phyloP scores from a whole-genome alignment of 2,329 filamentous ascomycete genomes.

The Cytospora chrysosperma region DNA sequence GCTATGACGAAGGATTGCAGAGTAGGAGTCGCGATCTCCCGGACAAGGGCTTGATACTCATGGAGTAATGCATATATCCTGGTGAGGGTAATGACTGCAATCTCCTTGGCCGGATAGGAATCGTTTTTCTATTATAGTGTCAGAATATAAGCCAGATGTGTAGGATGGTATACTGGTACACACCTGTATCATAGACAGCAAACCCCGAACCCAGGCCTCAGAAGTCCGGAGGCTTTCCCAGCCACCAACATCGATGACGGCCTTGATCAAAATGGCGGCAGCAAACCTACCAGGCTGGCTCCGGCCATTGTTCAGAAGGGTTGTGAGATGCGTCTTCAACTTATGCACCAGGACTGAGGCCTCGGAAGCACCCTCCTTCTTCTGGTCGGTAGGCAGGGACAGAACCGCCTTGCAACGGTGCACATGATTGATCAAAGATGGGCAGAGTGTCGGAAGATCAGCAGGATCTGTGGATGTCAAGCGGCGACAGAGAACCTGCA shows the following conservation, averaged over 20 bases:
- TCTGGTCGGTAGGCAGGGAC: conserved; percentile 60
- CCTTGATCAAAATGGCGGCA: conserved; percentile 76
- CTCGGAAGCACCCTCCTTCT: conserved; percentile 63
- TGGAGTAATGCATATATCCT: conserved; percentile 83
- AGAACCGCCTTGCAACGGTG: conserved; percentile 59
- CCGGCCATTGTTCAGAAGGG: conserved; percentile 72
- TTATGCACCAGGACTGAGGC: conserved; percentile 73
- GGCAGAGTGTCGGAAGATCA: conserved; percentile 71
- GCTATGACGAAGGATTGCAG: conserved; percentile 72
- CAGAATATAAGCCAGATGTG: conserved; percentile 23
- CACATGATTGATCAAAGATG: conserved; percentile 63
- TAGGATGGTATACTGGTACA: conserved; percentile 21
- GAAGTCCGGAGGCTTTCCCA: conserved; percentile 76
- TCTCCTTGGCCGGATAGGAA: conserved; percentile 69
- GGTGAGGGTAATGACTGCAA: conserved; percentile 74
- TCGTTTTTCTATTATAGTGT: conserved; percentile 66
- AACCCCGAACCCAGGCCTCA: conserved; percentile 73
- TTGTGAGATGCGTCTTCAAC: conserved; percentile 74
- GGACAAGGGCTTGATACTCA: conserved; percentile 75
- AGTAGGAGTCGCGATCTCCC: conserved; percentile 84
- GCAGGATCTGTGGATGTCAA: conserved; percentile 70
- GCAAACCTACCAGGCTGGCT: conserved; percentile 73
- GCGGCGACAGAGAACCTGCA: conserved; percentile 65
- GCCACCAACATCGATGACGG: conserved; percentile 76
- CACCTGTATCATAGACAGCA: conserved; percentile 73